Percentiles rank a stretch among this genome's conserved stretches.
Evolutionary conservation across 257 asterid species (phyloP).

Genomic region (Capsicum rhomboideum): DNA sequence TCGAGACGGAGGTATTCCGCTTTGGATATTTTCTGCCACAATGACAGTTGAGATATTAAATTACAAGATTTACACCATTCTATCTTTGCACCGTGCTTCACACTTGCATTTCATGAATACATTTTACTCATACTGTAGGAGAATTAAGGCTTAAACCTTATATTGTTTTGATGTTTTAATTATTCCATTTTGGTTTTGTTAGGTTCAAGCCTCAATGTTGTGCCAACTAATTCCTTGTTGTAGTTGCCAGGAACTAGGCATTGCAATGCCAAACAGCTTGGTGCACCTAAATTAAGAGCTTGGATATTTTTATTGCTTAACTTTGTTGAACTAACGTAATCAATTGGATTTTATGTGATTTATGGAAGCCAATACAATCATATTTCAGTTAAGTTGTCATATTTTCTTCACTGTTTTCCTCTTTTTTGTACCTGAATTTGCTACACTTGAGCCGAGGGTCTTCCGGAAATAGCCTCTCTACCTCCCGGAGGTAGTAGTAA

Average conservation of each 20-base stretch:
- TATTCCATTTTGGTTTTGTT: not conserved
- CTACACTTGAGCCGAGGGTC: too few species aligned
- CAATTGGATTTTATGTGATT: not conserved
- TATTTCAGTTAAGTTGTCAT: not conserved
- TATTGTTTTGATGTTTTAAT: not conserved
- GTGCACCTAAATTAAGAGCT: not conserved
- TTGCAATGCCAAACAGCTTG: not conserved
- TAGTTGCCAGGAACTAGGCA: not conserved
- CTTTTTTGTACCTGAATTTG: too few species aligned
- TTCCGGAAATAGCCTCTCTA: too few species aligned
- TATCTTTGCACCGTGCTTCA: not conserved
- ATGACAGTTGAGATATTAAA: not conserved
- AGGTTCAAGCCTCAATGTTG: not conserved
- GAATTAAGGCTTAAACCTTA: not conserved
- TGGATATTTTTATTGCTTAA: not conserved
- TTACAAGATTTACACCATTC: not conserved
- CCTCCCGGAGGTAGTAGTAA: too few species aligned
- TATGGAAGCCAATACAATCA: not conserved
- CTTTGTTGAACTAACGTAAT: not conserved
- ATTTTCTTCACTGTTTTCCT: not conserved
- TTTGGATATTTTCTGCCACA: not conserved
- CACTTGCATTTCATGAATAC: not conserved
- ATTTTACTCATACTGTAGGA: not conserved
- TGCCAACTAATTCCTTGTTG: not conserved
- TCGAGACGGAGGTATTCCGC: constrained; percentile 78